Base-by-base conservation (phyloP, 1,284 basidiomycete species). In the Pseudozyma tsukubaensis region DNA sequence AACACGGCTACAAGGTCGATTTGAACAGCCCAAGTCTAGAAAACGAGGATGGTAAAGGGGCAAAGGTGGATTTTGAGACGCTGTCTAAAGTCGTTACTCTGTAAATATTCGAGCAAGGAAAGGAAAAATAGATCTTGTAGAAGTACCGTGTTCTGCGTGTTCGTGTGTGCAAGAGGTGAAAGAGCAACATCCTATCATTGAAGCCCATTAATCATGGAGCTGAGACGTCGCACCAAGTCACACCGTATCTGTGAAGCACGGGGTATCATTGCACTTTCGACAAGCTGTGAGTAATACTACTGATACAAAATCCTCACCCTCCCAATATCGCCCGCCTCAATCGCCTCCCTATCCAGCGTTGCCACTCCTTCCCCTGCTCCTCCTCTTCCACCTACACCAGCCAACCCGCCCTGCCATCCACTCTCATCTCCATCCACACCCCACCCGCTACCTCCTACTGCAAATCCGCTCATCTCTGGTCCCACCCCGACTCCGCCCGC, bases 1-100 rank as follows among this genome's bases (percentile, higher is more conserved):
- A 14, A 19, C 53, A 57, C 34, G 72, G 72, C 9, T 74, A 66
- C 18, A 7, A 86, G 87, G 13, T 85, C 86, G 21, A 88, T 90
- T 49, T 92, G 21, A 18, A 56, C 10, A 56, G 61, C 24, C 72
- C 66, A 1, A 56, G 62, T 39, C 10, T 40, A 24, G 59, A 66
- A 34, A 36, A 34, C 3, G 29, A 49, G 9, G n/a, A n/a, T n/a
- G n/a, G n/a, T n/a, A 21, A n/a, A 7, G 48, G 40, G 18, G 36
- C 7, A 3, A 55, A 13, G 6, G 66, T 70, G 5, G 72, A 74
- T 21, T 74, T 59, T 19, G 62, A 66, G 19, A 69, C 60, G 34
- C 61, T 74, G 72, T 74, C 21, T 18, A 74, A 74, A 43, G 40
- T 24, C 4, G 29, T 63, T n/a, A n/a, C n/a, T n/a, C n/a, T n/a